Conservation (phyloP, 495 filamentous ascomycete species). For the Podospora pseudocomata region DNA sequence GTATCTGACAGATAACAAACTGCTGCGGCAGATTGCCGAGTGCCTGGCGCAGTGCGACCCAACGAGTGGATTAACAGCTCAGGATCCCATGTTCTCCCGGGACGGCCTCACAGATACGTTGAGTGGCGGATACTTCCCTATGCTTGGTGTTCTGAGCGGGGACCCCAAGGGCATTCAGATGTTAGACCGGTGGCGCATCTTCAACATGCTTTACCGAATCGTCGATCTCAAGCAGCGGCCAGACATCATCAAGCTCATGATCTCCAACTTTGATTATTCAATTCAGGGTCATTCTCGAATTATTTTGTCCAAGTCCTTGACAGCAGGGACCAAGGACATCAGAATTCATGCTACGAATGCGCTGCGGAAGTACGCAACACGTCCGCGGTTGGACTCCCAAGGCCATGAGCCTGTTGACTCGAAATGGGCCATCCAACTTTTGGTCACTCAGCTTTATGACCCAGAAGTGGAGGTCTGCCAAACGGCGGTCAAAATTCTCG, state of each 20-base stretch:
- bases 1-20: slow-evolving; percentile 87
- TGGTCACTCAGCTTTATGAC: slow-evolving; percentile 97
- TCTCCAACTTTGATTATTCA: slow-evolving; percentile 88
- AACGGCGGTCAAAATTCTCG: slow-evolving; percentile 90
- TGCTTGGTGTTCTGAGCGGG: slow-evolving; percentile 80
- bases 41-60: slow-evolving; percentile 89
- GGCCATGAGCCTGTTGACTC: slow-evolving; percentile 48
- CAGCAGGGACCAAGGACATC: slow-evolving; percentile 85
- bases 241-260: slow-evolving; percentile 80
- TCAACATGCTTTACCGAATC: slow-evolving; percentile 99
- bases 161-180: slow-evolving; percentile 79
- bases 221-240: slow-evolving; percentile 84
- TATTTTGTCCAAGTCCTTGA: slow-evolving; percentile 87
- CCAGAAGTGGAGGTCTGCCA: slow-evolving; percentile 95
- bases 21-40: slow-evolving; percentile 88
- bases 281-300: slow-evolving; percentile 83
- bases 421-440: slow-evolving; percentile 92
- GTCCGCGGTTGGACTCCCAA: slow-evolving; percentile 35
- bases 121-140: slow-evolving; percentile 87
- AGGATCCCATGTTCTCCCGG: slow-evolving; percentile 79
- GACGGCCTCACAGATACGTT: slow-evolving; percentile 79
- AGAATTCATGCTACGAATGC: slow-evolving; percentile 81
- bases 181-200: slow-evolving; percentile 93
- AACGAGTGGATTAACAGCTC: slow-evolving; percentile 85
- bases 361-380: slow-evolving; percentile 74